These are phyloP conservation scores for Nicotiana obtusifolia DNA, from an alignment of 257 asterid genomes.

Conservation along the genomic window DNA sequence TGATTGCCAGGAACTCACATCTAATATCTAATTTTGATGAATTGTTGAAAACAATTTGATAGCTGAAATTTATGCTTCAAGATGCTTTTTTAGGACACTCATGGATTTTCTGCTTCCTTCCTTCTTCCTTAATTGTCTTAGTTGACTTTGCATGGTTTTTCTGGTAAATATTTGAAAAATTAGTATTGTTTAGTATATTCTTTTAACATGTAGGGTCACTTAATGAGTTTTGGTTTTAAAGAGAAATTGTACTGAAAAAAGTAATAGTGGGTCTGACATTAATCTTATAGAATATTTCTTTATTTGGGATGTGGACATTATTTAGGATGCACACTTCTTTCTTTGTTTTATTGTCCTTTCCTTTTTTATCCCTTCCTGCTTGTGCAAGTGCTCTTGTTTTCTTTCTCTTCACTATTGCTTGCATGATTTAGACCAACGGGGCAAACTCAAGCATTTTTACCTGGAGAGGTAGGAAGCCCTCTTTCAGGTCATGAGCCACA, in stretches of 20 bases:
- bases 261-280: background rate
- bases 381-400: background rate
- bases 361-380: background rate
- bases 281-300: background rate
- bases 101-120: background rate
- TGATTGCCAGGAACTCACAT: background rate
- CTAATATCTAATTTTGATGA: background rate
- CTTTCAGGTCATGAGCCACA: slow-evolving; percentile 41
- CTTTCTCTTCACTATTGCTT: slow-evolving; percentile 1
- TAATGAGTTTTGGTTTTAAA: background rate
- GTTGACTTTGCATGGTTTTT: background rate
- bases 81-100: background rate
- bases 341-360: background rate
- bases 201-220: background rate
- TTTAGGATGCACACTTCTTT: background rate
- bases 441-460: slow-evolving; percentile 40
- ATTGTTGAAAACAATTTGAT: background rate
- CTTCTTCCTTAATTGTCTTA: background rate
- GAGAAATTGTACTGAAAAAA: background rate
- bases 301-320: background rate
- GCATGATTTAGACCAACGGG: slow-evolving; percentile 50
- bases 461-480: slow-evolving; percentile 54
- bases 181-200: background rate
- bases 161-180: background rate
- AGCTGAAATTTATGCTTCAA: background rate